phyloP scores from a whole-genome alignment of 257 asterid genomes.

The Solanum clarkiae region DNA sequence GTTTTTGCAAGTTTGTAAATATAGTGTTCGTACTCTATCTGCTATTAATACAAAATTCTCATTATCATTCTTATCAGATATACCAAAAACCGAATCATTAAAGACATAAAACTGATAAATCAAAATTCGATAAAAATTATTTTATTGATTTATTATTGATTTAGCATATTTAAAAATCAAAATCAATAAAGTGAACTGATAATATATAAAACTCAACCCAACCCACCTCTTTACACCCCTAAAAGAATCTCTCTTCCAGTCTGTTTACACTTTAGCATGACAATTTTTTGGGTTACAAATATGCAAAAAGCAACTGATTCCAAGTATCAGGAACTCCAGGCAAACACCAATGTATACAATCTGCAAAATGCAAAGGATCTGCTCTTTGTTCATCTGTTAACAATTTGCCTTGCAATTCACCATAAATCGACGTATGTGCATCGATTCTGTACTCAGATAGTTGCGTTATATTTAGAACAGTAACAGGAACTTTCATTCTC shows the following conservation, averaged over 20 bases:
- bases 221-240: no score
- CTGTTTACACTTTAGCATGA: background rate
- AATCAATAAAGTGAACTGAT: no score
- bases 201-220: no score
- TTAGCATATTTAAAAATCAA: no score
- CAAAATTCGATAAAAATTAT: no score
- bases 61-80: no score
- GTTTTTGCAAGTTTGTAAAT: no score
- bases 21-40: no score
- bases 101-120: no score
- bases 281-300: constrained; percentile 20
- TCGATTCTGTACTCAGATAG: constrained; percentile 68
- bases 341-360: constrained; percentile 85
- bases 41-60: no score
- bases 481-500: constrained; percentile 63
- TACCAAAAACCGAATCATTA: no score
- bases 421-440: constrained; percentile 63
- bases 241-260: background rate
- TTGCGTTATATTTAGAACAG: constrained; percentile 59
- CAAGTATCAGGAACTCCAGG: constrained; percentile 91
- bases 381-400: constrained; percentile 53
- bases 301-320: constrained; percentile 61
- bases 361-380: constrained; percentile 62
- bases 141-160: no score
- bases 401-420: constrained; percentile 56